Conservation (phyloP, 2,329 filamentous ascomycete species). For the Cordyceps javanica region DNA sequence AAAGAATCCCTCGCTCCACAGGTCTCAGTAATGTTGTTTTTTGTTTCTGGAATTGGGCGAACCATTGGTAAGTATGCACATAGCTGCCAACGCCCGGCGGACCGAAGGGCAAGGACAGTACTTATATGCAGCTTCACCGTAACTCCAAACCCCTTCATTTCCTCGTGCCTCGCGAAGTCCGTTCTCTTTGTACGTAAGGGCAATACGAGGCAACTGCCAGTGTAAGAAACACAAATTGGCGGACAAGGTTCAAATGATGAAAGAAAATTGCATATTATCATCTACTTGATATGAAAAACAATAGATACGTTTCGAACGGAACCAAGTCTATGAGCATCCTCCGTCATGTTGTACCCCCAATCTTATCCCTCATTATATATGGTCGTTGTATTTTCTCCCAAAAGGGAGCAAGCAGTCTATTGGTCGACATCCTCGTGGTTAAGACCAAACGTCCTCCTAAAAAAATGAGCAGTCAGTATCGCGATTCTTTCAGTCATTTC, state of each 20-base stretch:
- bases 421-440: slow-evolving; percentile 13
- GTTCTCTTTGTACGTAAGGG: too few relatives aligned
- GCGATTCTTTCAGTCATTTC: background rate
- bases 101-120: too few relatives aligned
- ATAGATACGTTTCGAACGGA: slow-evolving; percentile 1
- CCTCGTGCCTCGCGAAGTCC: too few relatives aligned
- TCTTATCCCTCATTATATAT: slow-evolving; percentile 5
- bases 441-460: slow-evolving; percentile 69
- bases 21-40: background rate
- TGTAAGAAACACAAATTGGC: background rate
- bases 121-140: too few relatives aligned
- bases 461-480: slow-evolving; percentile 2
- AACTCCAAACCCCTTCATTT: too few relatives aligned
- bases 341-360: background rate
- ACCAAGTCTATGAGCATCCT: slow-evolving; percentile 6
- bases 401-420: background rate
- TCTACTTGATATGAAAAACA: slow-evolving; percentile 7
- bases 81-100: too few relatives aligned
- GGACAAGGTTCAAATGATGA: too few relatives aligned
- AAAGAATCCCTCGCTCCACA: background rate
- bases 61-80: too few relatives aligned
- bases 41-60: too few relatives aligned
- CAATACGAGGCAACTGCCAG: background rate
- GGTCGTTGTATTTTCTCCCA: background rate
- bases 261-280: background rate